Conservation (phyloP, 139 green algal genomes). For the Picochlorum sp. region DNA sequence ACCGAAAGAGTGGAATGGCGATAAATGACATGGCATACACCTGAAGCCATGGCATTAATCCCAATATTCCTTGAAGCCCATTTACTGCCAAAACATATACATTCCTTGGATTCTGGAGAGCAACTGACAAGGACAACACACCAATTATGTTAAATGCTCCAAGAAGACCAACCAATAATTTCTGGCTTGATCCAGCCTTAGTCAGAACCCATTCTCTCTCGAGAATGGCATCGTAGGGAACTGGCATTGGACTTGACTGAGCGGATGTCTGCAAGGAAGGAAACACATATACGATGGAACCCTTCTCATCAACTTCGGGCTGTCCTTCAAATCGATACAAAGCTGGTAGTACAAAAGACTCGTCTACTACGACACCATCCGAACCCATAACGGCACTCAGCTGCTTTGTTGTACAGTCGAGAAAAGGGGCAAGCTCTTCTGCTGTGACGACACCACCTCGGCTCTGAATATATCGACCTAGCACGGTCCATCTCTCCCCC, state of each 20-base stretch:
- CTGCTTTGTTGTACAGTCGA: slow-evolving; percentile 42
- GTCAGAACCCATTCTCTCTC: slow-evolving; percentile 25
- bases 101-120: slow-evolving; percentile 34
- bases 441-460: slow-evolving; percentile 80
- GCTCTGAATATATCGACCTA: slow-evolving; percentile 45
- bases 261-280: slow-evolving; percentile 50
- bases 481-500: slow-evolving; percentile 56
- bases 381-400: background rate
- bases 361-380: slow-evolving; percentile 26
- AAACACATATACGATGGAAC: slow-evolving; percentile 87
- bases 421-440: slow-evolving; percentile 88
- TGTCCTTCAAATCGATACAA: slow-evolving; percentile 73
- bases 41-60: slow-evolving; percentile 43
- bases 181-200: slow-evolving; percentile 37
- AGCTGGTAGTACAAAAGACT: slow-evolving; percentile 82
- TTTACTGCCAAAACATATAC: slow-evolving; percentile 22
- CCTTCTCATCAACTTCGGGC: slow-evolving; percentile 66
- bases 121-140: slow-evolving; percentile 46
- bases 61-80: slow-evolving; percentile 26
- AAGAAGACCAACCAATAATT: slow-evolving; percentile 35
- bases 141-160: slow-evolving; percentile 78
- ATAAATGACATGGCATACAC: slow-evolving; percentile 85
- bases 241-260: background rate
- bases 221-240: background rate
- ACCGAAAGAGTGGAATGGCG: slow-evolving; percentile 61